Percentiles rank a stretch among this genome's conserved stretches.
Conservation (phyloP, 2,329 filamentous ascomycete species). For the Aspergillus eucalypticola region DNA sequence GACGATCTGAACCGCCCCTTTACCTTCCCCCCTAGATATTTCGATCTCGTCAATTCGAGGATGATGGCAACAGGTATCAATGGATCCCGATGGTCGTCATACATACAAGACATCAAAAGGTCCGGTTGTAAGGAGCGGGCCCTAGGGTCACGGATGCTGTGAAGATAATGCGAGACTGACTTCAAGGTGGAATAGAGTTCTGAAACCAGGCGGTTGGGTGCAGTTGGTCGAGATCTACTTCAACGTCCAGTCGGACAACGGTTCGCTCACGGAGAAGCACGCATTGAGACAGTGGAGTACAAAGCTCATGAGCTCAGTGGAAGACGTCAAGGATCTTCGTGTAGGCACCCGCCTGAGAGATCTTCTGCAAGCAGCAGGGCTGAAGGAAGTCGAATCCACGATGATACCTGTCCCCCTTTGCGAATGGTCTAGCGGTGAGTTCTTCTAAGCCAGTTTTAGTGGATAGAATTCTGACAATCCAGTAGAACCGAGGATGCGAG, state of each 20-base stretch:
- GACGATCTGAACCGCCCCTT: conserved; percentile 71
- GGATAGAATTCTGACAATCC: conserved; percentile 21
- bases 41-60: conserved; percentile 80
- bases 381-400: conserved; percentile 66
- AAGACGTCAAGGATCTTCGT: conserved; percentile 66
- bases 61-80: conserved; percentile 65
- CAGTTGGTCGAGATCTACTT: conserved; percentile 88
- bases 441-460: background rate
- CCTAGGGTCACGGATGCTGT: background rate
- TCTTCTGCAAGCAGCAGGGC: conserved; percentile 63
- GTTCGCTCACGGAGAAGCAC: conserved; percentile 68
- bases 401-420: conserved; percentile 70
- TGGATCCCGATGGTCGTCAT: conserved; percentile 69
- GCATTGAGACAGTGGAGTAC: conserved; percentile 68
- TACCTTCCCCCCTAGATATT: conserved; percentile 68
- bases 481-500: conserved; percentile 44
- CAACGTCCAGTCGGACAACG: conserved; percentile 83
- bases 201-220: conserved; percentile 78
- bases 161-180: conserved; percentile 7
- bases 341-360: conserved; percentile 61
- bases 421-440: conserved; percentile 66
- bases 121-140: conserved; percentile 26
- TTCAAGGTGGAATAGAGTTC: conserved; percentile 30
- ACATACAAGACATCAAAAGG: conserved; percentile 71
- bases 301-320: conserved; percentile 62